Base-by-base conservation (phyloP, 2,329 filamentous ascomycete genomes). In the Talaromyces sp. region DNA sequence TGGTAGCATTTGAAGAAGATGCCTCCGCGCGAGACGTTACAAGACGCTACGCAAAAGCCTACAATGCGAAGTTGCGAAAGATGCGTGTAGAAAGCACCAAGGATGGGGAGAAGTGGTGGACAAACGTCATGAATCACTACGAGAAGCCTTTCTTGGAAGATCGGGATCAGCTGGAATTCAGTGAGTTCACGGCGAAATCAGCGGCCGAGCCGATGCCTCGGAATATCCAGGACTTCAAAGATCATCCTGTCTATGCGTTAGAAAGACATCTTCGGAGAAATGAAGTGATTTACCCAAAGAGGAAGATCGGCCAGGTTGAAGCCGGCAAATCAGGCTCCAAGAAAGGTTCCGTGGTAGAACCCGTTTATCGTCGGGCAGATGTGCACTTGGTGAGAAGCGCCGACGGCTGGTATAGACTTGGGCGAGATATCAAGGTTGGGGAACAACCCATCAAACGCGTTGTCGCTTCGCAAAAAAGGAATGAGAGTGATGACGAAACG, bases 361-460 rank as follows among this genome's bases (percentile, higher is more conserved):
- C 84, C 53, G 87, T 99, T 0, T 99, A 90, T 69, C 85, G 92
- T 22, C 83, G 94, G 3, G 81, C 80, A 50, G 90, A 97, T 69
- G 90, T 99, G 0, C 85, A 89, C 54, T 67, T 85, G 5, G 91
- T 91, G 1, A 84, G 86, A 61, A 95, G 86, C 61, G 86, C 85
- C 2, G 91, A 96, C 64, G 91, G 89, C 62, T 99, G 94, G 95
- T 97, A 94, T 71, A 85, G 92, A 2, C 75, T 93, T 60, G 94
- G 94, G 0, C 82, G 91, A 25, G 87, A 91, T 62, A 84, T 99
- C 7, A 89, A 85, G 63, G 75, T 84, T 0, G 85, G 88, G 13
- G 89, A 96, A 70, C 87, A 94, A 57, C 90, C 94, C 0, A 80
- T 89, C 13, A 97, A 96, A 69, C 87, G 87, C 69, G 75, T 90